Conservation (phyloP, 768 basidiomycete genomes). For the Gloeophyllum trabeum region DNA sequence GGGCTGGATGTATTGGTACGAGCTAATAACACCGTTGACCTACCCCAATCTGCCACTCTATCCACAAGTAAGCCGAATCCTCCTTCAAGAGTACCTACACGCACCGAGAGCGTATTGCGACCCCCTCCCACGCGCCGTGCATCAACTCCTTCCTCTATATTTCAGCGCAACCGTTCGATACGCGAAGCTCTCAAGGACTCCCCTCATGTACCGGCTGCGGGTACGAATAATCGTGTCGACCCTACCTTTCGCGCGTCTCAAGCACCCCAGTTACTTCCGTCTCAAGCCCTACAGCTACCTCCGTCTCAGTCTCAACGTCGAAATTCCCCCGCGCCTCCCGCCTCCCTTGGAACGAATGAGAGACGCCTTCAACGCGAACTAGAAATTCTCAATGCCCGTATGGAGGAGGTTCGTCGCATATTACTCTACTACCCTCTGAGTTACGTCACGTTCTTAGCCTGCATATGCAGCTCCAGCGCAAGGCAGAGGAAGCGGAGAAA, state of each 20-base stretch:
- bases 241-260: no score
- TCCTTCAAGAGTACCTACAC: background rate
- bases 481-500: conserved; percentile 33
- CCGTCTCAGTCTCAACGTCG: no score
- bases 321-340: no score
- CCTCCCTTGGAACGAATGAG: no score
- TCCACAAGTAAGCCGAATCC: background rate
- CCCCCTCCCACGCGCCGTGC: background rate
- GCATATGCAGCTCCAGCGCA: conserved; percentile 33
- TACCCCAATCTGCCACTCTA: background rate
- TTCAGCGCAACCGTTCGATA: no score
- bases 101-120: background rate
- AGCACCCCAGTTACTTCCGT: no score
- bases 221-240: no score
- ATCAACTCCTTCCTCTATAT: background rate
- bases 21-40: background rate
- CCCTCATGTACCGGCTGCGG: no score
- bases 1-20: conserved; percentile 6
- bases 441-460: conserved; percentile 2
- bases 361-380: background rate
- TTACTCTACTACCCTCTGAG: no score
- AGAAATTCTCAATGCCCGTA: conserved; percentile 6
- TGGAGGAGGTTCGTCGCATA: conserved; percentile 1
- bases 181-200: no score
- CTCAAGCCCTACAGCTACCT: no score